phyloP scores from a whole-genome alignment of 2,329 filamentous ascomycete genomes.

The Fusarium sp. region DNA sequence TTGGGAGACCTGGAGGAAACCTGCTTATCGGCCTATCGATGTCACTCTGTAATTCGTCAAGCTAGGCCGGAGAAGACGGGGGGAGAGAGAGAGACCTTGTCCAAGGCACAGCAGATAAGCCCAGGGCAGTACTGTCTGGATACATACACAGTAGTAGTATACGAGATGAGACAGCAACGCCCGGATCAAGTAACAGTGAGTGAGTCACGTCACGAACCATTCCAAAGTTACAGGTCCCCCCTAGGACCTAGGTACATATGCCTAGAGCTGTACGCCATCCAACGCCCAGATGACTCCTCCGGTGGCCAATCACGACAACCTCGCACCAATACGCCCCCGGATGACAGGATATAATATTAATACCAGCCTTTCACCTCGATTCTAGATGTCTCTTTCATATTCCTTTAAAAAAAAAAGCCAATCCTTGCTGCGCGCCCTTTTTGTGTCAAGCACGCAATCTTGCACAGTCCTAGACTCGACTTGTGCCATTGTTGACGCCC shows the following conservation, averaged over 20 bases:
- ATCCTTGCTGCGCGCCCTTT: conserved; percentile 29
- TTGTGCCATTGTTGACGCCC: conserved; percentile 39
- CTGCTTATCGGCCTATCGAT: conserved; percentile 17
- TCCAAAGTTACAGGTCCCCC: conserved; percentile 3
- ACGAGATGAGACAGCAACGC: conserved; percentile 4
- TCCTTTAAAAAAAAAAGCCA: conserved; percentile 28
- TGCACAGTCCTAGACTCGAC: background rate
- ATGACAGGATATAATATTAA: conserved; percentile 41
- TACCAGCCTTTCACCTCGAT: conserved; percentile 25
- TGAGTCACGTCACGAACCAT: conserved; percentile 33
- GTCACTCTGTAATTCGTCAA: conserved; percentile 7
- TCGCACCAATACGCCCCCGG: conserved; percentile 32
- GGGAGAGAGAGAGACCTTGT: background rate
- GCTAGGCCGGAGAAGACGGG: conserved; percentile 1
- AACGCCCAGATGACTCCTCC: conserved; percentile 41
- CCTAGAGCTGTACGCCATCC: conserved; percentile 31
- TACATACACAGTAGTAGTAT: conserved; percentile 3
- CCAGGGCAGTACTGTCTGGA: conserved; percentile 14
- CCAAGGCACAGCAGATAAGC: conserved; percentile 2
- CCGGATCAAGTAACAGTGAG: conserved; percentile 33
- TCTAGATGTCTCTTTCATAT: conserved; percentile 38
- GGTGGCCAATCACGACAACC: conserved; percentile 31
- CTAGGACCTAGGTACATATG: background rate
- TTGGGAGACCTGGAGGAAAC: background rate
- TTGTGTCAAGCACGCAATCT: conserved; percentile 38